phyloP scores from a whole-genome alignment of 208 protist genomes.

The Borovskyia barvae region DNA sequence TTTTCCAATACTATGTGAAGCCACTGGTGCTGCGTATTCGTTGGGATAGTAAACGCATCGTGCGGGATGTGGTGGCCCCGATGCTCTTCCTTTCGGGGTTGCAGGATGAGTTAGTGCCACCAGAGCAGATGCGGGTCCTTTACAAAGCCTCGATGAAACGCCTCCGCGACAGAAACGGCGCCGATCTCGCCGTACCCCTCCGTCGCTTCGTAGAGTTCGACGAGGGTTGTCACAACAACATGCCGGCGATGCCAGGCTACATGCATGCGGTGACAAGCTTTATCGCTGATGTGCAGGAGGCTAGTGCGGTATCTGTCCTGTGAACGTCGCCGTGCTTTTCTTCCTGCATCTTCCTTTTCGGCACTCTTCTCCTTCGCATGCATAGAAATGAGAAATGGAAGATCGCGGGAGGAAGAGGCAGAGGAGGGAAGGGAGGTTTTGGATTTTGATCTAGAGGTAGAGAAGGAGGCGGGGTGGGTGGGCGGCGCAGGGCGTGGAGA shows the following conservation, averaged over 20 bases:
- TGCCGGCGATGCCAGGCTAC: slow-evolving; percentile 57
- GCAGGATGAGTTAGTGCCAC: slow-evolving; percentile 87
- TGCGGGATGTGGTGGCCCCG: slow-evolving; percentile 35
- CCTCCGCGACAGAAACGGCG: slow-evolving; percentile 15
- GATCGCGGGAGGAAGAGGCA: too few relatives aligned
- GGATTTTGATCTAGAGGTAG: too few relatives aligned
- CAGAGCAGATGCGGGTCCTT: slow-evolving; percentile 72
- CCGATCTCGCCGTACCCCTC: slow-evolving; percentile 13
- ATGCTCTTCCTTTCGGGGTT: slow-evolving; percentile 83
- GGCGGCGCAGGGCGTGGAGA: too few relatives aligned
- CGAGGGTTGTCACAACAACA: slow-evolving; percentile 74
- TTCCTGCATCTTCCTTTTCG: slow-evolving; percentile 6
- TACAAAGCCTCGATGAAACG: slow-evolving; percentile 38
- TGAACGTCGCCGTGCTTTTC: not conserved
- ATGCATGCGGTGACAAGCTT: slow-evolving; percentile 56
- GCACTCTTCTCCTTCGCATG: not conserved
- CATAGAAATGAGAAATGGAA: too few relatives aligned
- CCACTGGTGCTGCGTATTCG: slow-evolving; percentile 69
- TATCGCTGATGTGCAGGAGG: slow-evolving; percentile 32
- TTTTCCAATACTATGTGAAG: slow-evolving; percentile 77
- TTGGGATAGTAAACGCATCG: slow-evolving; percentile 58
- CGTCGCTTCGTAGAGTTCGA: slow-evolving; percentile 64
- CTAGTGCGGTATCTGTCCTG: not conserved
- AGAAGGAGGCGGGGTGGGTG: too few relatives aligned
- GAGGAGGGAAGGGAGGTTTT: too few relatives aligned